Evolutionary conservation across 495 filamentous ascomycete genomes (phyloP).

Genomic region (Penicillium chermesinum): DNA sequence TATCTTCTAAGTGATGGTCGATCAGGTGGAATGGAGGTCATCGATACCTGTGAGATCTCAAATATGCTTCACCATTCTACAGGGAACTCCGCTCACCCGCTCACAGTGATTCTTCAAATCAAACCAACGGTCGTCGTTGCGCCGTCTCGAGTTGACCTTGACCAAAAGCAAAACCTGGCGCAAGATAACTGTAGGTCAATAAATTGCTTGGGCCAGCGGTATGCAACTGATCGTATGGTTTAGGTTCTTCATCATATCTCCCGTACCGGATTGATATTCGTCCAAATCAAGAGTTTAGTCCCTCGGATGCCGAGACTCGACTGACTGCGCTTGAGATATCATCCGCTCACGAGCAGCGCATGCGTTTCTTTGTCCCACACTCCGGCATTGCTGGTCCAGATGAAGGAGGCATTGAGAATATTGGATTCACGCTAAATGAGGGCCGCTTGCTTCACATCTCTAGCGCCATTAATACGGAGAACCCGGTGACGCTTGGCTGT

Average conservation of each 20-base stretch:
- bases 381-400: constrained; percentile 43
- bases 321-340: constrained; percentile 51
- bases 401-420: constrained; percentile 41
- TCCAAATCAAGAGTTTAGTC: constrained; percentile 72
- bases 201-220: too few species aligned
- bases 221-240: not conserved
- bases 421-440: constrained; percentile 50
- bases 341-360: constrained; percentile 29
- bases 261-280: constrained; percentile 71
- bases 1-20: constrained; percentile 79
- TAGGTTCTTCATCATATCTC: constrained; percentile 40
- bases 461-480: constrained; percentile 73
- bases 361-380: constrained; percentile 53
- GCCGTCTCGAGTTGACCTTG: constrained; percentile 63
- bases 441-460: constrained; percentile 67
- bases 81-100: too few species aligned
- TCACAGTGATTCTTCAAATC: constrained; percentile 62
- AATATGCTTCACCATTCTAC: too few species aligned
- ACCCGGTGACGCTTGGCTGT: constrained; percentile 69
- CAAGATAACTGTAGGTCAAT: constrained; percentile 22
- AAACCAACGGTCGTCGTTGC: constrained; percentile 77
- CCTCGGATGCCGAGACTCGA: constrained; percentile 63
- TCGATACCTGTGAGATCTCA: constrained; percentile 64
- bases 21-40: constrained; percentile 60
- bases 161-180: constrained; percentile 17